These are phyloP conservation scores for Penicillium olsonii DNA, from an alignment of 2,329 filamentous ascomycete genomes.

Conservation along the genomic window DNA sequence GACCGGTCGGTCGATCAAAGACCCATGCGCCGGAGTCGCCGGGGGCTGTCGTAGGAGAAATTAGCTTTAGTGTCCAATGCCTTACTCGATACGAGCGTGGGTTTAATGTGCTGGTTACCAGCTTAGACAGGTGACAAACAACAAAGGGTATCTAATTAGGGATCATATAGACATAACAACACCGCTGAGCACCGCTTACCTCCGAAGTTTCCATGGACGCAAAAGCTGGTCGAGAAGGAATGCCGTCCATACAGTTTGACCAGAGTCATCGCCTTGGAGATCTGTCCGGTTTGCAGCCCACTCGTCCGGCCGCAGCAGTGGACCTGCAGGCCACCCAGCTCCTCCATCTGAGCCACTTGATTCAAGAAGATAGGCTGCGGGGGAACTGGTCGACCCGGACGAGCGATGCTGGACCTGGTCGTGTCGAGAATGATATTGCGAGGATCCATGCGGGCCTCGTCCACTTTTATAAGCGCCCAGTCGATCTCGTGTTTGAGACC, in stretches of 20 bases:
- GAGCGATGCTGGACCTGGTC: conserved; percentile 11
- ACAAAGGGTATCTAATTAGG: conserved; percentile 28
- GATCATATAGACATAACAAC: conserved; percentile 20
- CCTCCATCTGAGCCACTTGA: conserved; percentile 55
- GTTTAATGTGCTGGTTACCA: conserved; percentile 17
- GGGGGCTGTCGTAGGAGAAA: conserved; percentile 46
- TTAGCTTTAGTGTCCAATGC: conserved; percentile 24
- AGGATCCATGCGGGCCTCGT: conserved; percentile 67
- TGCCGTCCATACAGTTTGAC: conserved; percentile 85
- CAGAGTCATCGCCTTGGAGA: conserved; percentile 74
- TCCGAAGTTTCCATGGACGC: conserved; percentile 61
- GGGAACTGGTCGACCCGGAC: conserved; percentile 51
- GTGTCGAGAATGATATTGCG: conserved; percentile 65
- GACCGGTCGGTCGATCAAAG: conserved; percentile 74
- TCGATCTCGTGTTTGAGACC: conserved; percentile 87
- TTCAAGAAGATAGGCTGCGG: conserved; percentile 52
- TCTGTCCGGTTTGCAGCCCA: conserved; percentile 75
- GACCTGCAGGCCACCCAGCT: conserved; percentile 73
- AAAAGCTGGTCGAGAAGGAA: conserved; percentile 74
- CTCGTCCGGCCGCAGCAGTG: conserved; percentile 88
- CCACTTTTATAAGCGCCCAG: conserved; percentile 87
- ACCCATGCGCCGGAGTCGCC: conserved; percentile 95
- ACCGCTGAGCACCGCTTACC: conserved; percentile 39
- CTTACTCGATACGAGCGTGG: conserved; percentile 20
- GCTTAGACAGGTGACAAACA: conserved; percentile 15